Evolutionary conservation across 257 asterid species (phyloP), one percentile per base, ranked within the genome.

Genomic region (Oldenlandia corymbosa): DNA sequence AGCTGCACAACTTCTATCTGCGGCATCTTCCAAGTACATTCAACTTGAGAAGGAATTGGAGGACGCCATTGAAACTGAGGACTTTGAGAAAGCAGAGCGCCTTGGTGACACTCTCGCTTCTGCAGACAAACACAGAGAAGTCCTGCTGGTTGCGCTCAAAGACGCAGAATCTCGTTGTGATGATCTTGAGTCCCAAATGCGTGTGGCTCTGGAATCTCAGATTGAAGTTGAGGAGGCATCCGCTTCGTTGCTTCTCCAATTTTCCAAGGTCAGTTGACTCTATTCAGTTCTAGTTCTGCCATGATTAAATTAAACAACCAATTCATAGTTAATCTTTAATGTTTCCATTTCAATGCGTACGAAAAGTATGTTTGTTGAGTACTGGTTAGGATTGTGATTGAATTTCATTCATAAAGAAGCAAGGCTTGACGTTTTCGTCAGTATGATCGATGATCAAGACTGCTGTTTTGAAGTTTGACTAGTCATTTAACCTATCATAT

Each of bases 1-100:
- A 70, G 78, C 75, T 52, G 64, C 77, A 3, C 68, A 59, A 46
- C 69, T 62, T 48, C 65, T 74, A 23, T 71, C 62, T 63, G 68
- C 60, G 43, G 85, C 77, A 58, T 68, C 78, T 39, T 64, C 62
- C 21, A 71, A 36, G 64, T 71, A 74, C 68, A 58, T 46, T 41
- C 72, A 68, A 52, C 68, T 80, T 3, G 85, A 80, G 80, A 58
- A 71, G 68, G 58, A 68, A 61, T 71, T 80, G 28, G 82, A 80
- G 63, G 76, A 76, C 65, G 82, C 85, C 60, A 76, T 82, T 43
- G 83, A 80, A 54, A 61, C 76, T 3, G 85, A 80, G 72, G 85
- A 80, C 58, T 80, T 80, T 54, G 85, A 80, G 67, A 71, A 68
- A 27, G 85, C 85, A 27, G 85, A 80, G 51, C 68, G 70, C 31